phyloP scores from a whole-genome alignment of 176 grass and related monocot genomes.

The Triticum timopheevii region DNA sequence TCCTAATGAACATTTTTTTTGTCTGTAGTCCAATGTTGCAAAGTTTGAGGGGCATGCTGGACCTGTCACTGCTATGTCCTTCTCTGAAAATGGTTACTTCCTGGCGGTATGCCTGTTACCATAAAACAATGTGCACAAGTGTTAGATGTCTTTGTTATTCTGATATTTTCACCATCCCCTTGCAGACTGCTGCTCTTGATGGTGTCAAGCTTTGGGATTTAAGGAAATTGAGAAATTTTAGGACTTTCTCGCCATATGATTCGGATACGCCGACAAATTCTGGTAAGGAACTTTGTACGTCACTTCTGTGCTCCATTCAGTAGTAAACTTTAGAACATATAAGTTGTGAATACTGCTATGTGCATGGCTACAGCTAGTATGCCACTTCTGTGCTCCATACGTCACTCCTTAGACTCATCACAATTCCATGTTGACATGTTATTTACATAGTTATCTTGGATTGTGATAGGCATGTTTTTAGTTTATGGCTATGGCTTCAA shows the following conservation, averaged over 20 bases:
- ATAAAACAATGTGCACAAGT: background rate
- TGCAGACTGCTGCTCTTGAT: constrained; percentile 91
- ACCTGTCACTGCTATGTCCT: constrained; percentile 91
- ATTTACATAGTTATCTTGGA: background rate
- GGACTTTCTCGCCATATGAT: constrained; percentile 94
- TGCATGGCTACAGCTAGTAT: background rate
- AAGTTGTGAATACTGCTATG: constrained; percentile 15
- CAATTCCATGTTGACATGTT: background rate
- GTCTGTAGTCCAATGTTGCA: constrained; percentile 74
- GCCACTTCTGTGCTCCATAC: background rate
- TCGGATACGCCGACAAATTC: constrained; percentile 85
- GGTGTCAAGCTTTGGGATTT: constrained; percentile 99
- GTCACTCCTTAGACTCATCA: background rate
- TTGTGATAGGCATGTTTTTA: background rate
- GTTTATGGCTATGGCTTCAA: background rate
- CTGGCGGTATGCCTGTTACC: constrained; percentile 70
- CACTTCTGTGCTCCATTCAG: background rate
- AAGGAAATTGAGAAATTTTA: constrained; percentile 95
- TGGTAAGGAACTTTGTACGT: constrained; percentile 42
- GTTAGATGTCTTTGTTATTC: constrained; percentile 21
- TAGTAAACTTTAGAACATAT: constrained; percentile 17
- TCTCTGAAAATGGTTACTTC: constrained; percentile 99
- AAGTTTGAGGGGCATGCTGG: constrained; percentile 92
- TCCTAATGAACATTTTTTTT: constrained; percentile 40
- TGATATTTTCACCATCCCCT: constrained; percentile 21